phyloP scores from a whole-genome alignment of 352 stramenopile species.

The Peronospora farinosa region DNA sequence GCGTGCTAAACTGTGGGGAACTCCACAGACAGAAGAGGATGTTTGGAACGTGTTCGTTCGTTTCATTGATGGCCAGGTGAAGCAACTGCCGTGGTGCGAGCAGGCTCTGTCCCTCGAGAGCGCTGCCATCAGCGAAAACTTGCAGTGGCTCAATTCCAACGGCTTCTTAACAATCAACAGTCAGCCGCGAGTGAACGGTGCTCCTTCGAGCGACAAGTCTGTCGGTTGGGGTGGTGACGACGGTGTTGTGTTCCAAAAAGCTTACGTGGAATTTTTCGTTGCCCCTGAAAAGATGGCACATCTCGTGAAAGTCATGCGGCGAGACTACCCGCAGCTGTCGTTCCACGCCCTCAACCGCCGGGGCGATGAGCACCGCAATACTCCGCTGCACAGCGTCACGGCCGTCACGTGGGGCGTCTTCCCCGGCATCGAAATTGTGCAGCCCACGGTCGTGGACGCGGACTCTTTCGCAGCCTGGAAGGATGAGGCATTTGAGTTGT shows the following conservation, averaged over 20 bases:
- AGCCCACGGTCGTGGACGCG: conserved; percentile 96
- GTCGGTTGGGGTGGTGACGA: conserved; percentile 94
- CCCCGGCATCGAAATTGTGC: conserved; percentile 90
- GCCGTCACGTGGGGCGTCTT: conserved; percentile 98
- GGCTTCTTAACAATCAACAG: conserved; percentile 97
- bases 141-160: conserved; percentile 81
- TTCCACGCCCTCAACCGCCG: conserved; percentile 70
- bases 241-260: conserved; percentile 97
- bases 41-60: conserved; percentile 93
- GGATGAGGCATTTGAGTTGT: conserved; percentile 96
- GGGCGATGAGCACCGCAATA: conserved; percentile 72
- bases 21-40: conserved; percentile 78
- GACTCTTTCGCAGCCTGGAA: conserved; percentile 92
- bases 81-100: conserved; percentile 96
- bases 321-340: conserved; percentile 68
- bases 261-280: conserved; percentile 97
- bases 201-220: conserved; percentile 75
- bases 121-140: conserved; percentile 69
- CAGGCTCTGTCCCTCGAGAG: conserved; percentile 91
- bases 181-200: conserved; percentile 87
- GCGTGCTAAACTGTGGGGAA: conserved; percentile 73
- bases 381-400: conserved; percentile 81
- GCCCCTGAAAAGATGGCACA: conserved; percentile 74
- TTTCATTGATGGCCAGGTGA: conserved; percentile 71
- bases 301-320: conserved; percentile 45